Evolutionary conservation across 352 stramenopile species (phyloP), one percentile per base, ranked within the genome.

Genomic region (Globisporangium rhizosaccharum): DNA sequence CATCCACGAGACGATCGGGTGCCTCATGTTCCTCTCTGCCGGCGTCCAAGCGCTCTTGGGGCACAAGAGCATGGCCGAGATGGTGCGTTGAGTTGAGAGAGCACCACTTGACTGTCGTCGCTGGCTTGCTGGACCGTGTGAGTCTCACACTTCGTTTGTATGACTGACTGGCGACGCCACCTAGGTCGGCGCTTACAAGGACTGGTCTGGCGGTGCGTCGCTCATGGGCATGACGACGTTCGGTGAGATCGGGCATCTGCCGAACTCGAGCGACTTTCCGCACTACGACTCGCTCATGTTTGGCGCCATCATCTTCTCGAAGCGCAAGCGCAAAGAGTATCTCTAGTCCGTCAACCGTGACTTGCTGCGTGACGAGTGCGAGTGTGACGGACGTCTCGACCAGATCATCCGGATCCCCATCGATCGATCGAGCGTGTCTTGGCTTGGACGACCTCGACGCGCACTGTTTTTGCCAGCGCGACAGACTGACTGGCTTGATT

Each of bases 271-370:
- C 61, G 79, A 90, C 62, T 84, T 88, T 42, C 85, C 85, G 42
- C 85, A 93, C 69, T 95, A 92, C 55, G 85, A 95, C 57, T 91
- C 83, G 67, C 82, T 95, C 70, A 95, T 95, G 85, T 95, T 95
- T 54, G 84, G 83, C 18, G 82, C 81, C 37, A 85, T 95, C 57
- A 87, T 92, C 65, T 95, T 90, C 62, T 92, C 82, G 51, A 93
- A 90, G 62, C 82, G 82, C 55, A 90, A 82, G 56, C 84, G 83
- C 46, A 87, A 88, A 63, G 76, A 89, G 61, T 88, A 89, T 36
- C 63, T 92, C 28, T 89, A 84, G 45, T 20, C 37, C 25, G 15
- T 23, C 23, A 23, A 30, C 8, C 44, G 12, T 15, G 37, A 44
- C 9, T 9, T 9, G 37, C 14, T 9, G 9, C 9, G 37, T 44